phyloP scores from a whole-genome alignment of 208 protist species.

The Herpetomonas samuelpessoai region DNA sequence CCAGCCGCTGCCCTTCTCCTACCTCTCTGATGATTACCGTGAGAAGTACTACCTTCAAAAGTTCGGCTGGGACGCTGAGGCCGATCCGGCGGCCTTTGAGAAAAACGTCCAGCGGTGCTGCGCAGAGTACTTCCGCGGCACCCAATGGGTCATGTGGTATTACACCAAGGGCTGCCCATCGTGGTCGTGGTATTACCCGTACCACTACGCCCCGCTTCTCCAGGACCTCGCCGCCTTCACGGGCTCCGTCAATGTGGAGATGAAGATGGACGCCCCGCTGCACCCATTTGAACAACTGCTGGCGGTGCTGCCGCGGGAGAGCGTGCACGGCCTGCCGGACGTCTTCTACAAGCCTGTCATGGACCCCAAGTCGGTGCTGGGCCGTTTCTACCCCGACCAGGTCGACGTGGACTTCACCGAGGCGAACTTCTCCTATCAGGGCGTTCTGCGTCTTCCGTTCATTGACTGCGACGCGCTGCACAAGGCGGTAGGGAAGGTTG shows the following conservation, averaged over 20 bases:
- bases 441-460: conserved; percentile 86
- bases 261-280: conserved; percentile 85
- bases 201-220: conserved; percentile 98
- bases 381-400: conserved; percentile 96
- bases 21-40: conserved; percentile 65
- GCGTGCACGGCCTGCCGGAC: conserved; percentile 89
- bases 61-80: conserved; percentile 66
- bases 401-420: conserved; percentile 97
- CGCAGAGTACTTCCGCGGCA: conserved; percentile 94
- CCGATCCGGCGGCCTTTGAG: conserved; percentile 58
- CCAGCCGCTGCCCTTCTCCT: conserved; percentile 78
- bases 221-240: conserved; percentile 75
- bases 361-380: conserved; percentile 91
- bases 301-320: conserved; percentile 93
- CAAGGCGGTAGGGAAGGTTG: conserved; percentile 52
- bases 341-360: conserved; percentile 89
- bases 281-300: conserved; percentile 98
- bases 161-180: conserved; percentile 97
- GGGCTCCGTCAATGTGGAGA: conserved; percentile 55
- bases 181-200: conserved; percentile 99
- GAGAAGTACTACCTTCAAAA: conserved; percentile 82
- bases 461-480: conserved; percentile 67
- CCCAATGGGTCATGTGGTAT: conserved; percentile 99
- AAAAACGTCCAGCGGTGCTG: conserved; percentile 62
- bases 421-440: conserved; percentile 93